A percentile compares a stretch with the other conserved stretches of the same genome.
phyloP scores from a whole-genome alignment of 345 rosid genomes.

The Populus deltoides region DNA sequence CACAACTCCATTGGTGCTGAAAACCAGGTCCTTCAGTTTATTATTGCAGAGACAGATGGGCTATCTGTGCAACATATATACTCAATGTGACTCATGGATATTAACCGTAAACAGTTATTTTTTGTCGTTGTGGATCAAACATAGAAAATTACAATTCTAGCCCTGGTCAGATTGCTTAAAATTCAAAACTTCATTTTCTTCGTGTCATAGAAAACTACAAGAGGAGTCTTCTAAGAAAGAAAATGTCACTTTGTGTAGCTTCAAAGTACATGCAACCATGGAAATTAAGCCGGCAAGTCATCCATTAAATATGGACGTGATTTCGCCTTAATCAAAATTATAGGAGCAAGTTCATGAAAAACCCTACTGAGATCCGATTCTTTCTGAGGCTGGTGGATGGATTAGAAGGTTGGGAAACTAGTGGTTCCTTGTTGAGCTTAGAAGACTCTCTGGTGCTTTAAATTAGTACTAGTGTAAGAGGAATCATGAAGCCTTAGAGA shows the following conservation, averaged over 20 bases:
- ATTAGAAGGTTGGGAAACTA: too few relatives aligned
- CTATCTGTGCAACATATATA: neutral
- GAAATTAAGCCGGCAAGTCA: neutral
- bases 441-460: too few relatives aligned
- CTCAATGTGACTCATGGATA: neutral
- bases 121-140: neutral
- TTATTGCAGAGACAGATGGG: neutral
- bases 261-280: neutral
- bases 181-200: neutral
- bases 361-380: too few relatives aligned
- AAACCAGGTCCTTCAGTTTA: neutral
- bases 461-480: too few relatives aligned
- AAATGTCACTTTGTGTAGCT: slow-evolving; percentile 1
- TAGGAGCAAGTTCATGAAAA: neutral
- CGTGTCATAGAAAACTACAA: neutral
- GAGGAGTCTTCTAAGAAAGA: slow-evolving; percentile 8
- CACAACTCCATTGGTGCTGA: slow-evolving; percentile 15
- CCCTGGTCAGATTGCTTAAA: neutral
- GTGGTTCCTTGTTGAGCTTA: too few relatives aligned
- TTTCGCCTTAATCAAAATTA: too few relatives aligned
- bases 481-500: too few relatives aligned
- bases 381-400: too few relatives aligned
- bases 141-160: neutral
- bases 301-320: neutral
- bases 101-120: neutral